These are phyloP conservation scores for Lecanicillium sp. DNA, from an alignment of 2,329 filamentous ascomycete genomes.

Conservation along the genomic window DNA sequence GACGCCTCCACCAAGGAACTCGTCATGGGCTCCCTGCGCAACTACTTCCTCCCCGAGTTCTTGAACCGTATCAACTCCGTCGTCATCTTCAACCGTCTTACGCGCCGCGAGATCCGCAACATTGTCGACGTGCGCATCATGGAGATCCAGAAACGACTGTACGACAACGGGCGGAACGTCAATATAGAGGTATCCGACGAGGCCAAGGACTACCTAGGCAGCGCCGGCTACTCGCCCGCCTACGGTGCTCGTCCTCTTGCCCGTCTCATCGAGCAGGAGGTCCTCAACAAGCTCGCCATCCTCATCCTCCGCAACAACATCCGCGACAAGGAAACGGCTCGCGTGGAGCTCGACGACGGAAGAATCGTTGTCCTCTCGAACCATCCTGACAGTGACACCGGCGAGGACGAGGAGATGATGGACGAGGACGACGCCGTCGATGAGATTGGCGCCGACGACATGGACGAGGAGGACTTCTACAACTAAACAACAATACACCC, in stretches of 20 bases:
- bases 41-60: constrained; percentile 98
- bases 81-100: constrained; percentile 98
- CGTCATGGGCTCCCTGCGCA: constrained; percentile 83
- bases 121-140: constrained; percentile 85
- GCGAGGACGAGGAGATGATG: constrained; percentile 65
- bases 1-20: constrained; percentile 80
- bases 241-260: constrained; percentile 88
- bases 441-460: constrained; percentile 56
- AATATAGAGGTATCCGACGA: constrained; percentile 74
- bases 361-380: constrained; percentile 80
- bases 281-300: constrained; percentile 87
- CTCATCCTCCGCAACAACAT: constrained; percentile 82
- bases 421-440: constrained; percentile 68
- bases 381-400: constrained; percentile 57
- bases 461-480: constrained; percentile 55
- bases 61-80: constrained; percentile 94
- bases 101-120: constrained; percentile 80
- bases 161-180: constrained; percentile 78
- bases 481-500: constrained; percentile 24
- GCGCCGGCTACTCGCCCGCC: constrained; percentile 86
- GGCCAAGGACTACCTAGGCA: constrained; percentile 89
- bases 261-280: constrained; percentile 92
- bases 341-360: constrained; percentile 71
- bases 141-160: constrained; percentile 90
- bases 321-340: constrained; percentile 76